Conservation (phyloP, 2,329 filamentous ascomycete species). For the Cladophialophora carrionii region DNA sequence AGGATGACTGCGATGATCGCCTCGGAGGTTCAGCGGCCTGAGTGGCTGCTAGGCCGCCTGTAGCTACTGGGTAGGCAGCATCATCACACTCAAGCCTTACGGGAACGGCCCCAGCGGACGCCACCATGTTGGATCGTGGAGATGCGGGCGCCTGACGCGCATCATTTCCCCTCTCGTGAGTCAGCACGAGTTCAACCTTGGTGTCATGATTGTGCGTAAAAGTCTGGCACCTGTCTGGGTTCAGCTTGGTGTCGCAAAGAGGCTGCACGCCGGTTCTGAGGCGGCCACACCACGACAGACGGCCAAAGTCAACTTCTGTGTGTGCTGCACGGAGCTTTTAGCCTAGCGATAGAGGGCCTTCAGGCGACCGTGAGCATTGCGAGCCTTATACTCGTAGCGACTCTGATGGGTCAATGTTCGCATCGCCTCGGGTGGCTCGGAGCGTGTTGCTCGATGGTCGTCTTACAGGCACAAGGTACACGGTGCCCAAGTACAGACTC, state of each 20-base stretch:
- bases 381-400: constrained; percentile 15
- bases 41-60: constrained; percentile 8
- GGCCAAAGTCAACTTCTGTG: not conserved
- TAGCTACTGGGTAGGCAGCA: constrained; percentile 10
- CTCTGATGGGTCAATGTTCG: constrained; percentile 8
- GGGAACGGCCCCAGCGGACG: constrained; percentile 13
- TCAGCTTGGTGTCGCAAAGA: not conserved
- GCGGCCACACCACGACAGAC: not conserved
- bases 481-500: not conserved
- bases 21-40: not conserved
- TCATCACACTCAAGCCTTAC: not conserved
- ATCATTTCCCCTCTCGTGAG: constrained; percentile 3
- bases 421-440: constrained; percentile 5
- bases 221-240: no score
- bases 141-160: constrained; percentile 7
- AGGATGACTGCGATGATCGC: not conserved
- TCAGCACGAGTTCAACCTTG: constrained; percentile 2
- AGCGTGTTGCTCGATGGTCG: not conserved
- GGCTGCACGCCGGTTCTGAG: not conserved
- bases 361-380: not conserved
- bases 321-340: not conserved
- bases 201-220: not conserved
- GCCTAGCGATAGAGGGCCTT: not conserved
- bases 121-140: constrained; percentile 27
- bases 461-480: constrained; percentile 8